These are phyloP conservation scores for Syzygium malaccense DNA, from an alignment of 441 rosid genomes.

Conservation along the genomic window DNA sequence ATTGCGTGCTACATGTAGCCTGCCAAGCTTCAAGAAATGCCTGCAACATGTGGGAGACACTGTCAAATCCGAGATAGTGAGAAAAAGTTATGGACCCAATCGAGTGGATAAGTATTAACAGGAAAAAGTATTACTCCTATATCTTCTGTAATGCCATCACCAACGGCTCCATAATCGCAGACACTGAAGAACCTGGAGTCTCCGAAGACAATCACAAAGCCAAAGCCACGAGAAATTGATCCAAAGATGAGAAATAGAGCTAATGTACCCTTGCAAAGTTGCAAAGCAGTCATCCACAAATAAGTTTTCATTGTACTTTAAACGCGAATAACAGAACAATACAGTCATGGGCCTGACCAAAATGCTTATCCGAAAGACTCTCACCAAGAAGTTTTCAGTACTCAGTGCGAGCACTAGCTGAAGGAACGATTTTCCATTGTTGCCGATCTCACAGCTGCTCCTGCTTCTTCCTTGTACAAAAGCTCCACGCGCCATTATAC, in stretches of 20 bases:
- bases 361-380: not conserved
- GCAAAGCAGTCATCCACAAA: not conserved
- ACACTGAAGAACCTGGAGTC: constrained; percentile 10
- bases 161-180: constrained; percentile 28
- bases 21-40: constrained; percentile 43
- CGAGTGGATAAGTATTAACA: too few relatives aligned
- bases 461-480: not conserved
- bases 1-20: constrained; percentile 18
- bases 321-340: not conserved
- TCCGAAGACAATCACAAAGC: not conserved
- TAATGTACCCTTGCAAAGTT: not conserved
- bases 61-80: not conserved
- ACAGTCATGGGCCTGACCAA: not conserved
- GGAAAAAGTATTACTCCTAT: constrained; percentile 15
- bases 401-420: not conserved
- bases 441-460: not conserved
- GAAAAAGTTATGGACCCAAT: not conserved
- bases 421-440: not conserved
- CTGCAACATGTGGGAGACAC: constrained; percentile 9
- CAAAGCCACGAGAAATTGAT: not conserved
- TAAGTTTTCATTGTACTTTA: not conserved
- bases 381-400: not conserved
- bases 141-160: constrained; percentile 31
- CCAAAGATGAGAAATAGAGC: not conserved
- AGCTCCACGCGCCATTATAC: not conserved